Percentiles rank a stretch among this genome's conserved stretches.
Conservation (phyloP, 2,329 filamentous ascomycete genomes). For the Colletotrichum abscissum region DNA sequence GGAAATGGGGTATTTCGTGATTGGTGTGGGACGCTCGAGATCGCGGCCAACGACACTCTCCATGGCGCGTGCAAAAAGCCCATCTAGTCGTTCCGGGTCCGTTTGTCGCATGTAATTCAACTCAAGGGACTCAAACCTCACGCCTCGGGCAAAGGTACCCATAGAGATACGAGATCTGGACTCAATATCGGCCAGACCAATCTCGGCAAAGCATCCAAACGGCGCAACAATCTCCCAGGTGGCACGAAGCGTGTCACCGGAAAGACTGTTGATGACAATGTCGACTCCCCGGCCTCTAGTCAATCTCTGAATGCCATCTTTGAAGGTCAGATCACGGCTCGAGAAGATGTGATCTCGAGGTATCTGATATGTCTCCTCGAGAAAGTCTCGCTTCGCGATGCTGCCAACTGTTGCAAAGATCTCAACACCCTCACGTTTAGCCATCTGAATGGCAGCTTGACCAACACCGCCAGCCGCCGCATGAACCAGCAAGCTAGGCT, state of each 20-base stretch:
- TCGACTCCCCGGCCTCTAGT: slow-evolving; percentile 45
- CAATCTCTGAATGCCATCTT: slow-evolving; percentile 37
- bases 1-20: slow-evolving; percentile 39
- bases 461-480: slow-evolving; percentile 50
- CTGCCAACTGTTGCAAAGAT: slow-evolving; percentile 54
- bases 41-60: background rate
- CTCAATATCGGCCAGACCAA: background rate
- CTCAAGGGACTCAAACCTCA: slow-evolving; percentile 22
- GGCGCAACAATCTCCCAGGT: slow-evolving; percentile 44
- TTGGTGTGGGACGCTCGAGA: slow-evolving; percentile 34
- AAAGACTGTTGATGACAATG: slow-evolving; percentile 43
- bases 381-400: slow-evolving; percentile 48
- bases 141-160: slow-evolving; percentile 7
- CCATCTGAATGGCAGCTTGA: slow-evolving; percentile 51
- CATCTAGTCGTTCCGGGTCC: slow-evolving; percentile 22
- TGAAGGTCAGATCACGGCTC: slow-evolving; percentile 42
- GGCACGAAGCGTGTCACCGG: slow-evolving; percentile 39
- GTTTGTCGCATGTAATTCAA: slow-evolving; percentile 16
- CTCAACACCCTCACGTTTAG: slow-evolving; percentile 49
- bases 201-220: slow-evolving; percentile 47
- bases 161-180: background rate
- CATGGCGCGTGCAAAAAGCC: background rate
- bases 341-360: slow-evolving; percentile 47
- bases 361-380: slow-evolving; percentile 51
- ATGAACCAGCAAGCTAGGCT: slow-evolving; percentile 49